Evolutionary conservation across 257 asterid genomes (phyloP), one percentile per base, ranked within the genome.

Genomic region (Ilex asprella): DNA sequence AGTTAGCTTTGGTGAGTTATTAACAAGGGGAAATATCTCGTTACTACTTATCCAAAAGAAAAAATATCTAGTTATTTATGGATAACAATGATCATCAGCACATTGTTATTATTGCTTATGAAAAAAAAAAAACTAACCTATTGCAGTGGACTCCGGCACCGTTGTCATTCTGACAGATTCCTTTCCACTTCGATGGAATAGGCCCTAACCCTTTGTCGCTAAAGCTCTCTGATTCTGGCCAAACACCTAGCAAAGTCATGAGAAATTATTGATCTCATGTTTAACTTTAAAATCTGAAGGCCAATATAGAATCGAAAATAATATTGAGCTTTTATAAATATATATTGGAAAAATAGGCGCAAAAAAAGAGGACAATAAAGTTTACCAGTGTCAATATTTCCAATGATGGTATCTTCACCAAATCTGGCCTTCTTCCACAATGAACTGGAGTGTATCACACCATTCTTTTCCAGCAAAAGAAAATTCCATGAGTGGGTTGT

Each of bases 171-270:
- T 83, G 72, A 70, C 95, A 92, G 12, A 59, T 57, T 43, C 95
- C 97, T 62, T 77, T 86, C 97, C 98, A 91, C 70, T 35, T 82
- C 10, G 92, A 75, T 3, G 97, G 98, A 67, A 84, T 56, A 29
- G 93, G 89, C 1, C 95, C 97, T 3, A 59, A 72, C 2, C 86
- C 86, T 12, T 84, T 7, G 32, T 79, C 95, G 27, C 70, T 77
- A 55, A 91, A 91, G 81, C 98, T 88, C 79, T 66, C 27, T 31
- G 96, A 84, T 67, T 86, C 95, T 1, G 95, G 95, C 97, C 95
- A 86, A 31, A 80, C 95, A 55, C 96, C 95, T 85, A 31, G 11
- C 7, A 66, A 64, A 59, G 10, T 30, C 55, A 70, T 16, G n/a
- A 51, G 21, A 44, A 30, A 53, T 16, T 29, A 56, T 44, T 50